phyloP scores from a whole-genome alignment of 2,329 filamentous ascomycete species.

The Ophiognomonia clavigignenti-juglandacearum region DNA sequence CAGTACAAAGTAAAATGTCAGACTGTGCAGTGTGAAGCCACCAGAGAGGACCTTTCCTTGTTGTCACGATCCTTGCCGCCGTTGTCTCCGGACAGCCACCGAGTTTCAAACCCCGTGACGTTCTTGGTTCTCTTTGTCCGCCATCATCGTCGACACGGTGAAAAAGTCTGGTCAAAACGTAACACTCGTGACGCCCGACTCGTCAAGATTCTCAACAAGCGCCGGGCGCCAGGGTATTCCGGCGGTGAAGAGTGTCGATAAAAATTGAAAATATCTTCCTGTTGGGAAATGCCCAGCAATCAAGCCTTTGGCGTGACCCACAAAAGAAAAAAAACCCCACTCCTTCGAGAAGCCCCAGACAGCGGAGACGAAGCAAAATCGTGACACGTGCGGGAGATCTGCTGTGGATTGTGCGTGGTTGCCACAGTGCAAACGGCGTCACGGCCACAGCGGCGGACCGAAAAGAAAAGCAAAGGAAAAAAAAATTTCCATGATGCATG shows the following conservation, averaged over 20 bases:
- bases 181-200: neutral
- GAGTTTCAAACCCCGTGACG: neutral
- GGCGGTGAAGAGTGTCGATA: conserved; percentile 7
- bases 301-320: too few relatives aligned
- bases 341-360: conserved; percentile 7
- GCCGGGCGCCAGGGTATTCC: neutral
- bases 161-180: neutral
- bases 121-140: too few relatives aligned
- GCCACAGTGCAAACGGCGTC: too few relatives aligned
- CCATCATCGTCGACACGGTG: too few relatives aligned
- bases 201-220: too few relatives aligned
- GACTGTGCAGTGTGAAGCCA: too few relatives aligned
- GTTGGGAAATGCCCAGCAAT: neutral
- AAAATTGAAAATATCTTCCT: neutral
- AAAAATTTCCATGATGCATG: neutral
- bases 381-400: conserved; percentile 4
- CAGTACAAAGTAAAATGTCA: too few relatives aligned
- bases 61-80: neutral
- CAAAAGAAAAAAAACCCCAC: too few relatives aligned
- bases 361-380: conserved; percentile 1
- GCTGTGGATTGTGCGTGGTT: neutral
- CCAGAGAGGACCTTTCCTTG: too few relatives aligned
- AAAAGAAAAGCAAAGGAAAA: neutral
- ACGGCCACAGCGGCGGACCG: too few relatives aligned
- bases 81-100: neutral